Evolutionary conservation across 23 red algal genomes (phyloP).

Genomic region (Chondrus crispus): DNA sequence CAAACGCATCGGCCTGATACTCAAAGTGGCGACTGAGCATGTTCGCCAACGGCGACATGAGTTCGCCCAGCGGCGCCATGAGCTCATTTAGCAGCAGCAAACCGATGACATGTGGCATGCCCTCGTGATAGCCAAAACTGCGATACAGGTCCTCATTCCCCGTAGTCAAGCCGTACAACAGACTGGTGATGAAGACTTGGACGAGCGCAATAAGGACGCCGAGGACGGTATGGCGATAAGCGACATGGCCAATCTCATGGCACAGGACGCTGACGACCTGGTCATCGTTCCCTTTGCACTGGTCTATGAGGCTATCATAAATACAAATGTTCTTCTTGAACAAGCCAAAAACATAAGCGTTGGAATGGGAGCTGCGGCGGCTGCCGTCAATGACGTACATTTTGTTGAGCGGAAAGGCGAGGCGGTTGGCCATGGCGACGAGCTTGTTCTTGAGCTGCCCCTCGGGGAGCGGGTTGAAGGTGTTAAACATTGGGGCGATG

Average conservation of each 20-base stretch:
- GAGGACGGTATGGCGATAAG: constrained; percentile 42
- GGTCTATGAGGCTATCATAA: constrained; percentile 72
- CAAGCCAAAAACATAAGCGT: constrained; percentile 82
- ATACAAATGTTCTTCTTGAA: constrained; percentile 80
- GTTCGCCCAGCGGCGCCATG: constrained; percentile 64
- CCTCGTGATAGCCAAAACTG: constrained; percentile 69
- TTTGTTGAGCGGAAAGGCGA: constrained; percentile 83
- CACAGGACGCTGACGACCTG: constrained; percentile 65
- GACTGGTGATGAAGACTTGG: constrained; percentile 46
- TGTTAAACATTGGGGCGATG: constrained; percentile 91
- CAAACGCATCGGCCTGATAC: constrained; percentile 81
- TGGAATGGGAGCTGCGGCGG: constrained; percentile 66
- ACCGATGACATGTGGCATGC: constrained; percentile 67
- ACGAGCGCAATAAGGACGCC: constrained; percentile 36
- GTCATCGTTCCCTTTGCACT: constrained; percentile 63
- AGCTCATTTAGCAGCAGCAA: constrained; percentile 78
- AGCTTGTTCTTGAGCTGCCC: constrained; percentile 40
- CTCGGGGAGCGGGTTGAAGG: constrained; percentile 68
- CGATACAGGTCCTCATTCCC: constrained; percentile 69
- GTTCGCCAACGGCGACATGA: constrained; percentile 60
- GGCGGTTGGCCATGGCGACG: constrained; percentile 3
- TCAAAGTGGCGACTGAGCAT: constrained; percentile 53
- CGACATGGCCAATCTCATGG: constrained; percentile 86
- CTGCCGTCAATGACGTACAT: constrained; percentile 92
- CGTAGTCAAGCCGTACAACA: constrained; percentile 61